Evolutionary conservation across 345 rosid species (phyloP), one percentile per base, ranked within the genome.

Genomic region (Rhizophora apiculata): DNA sequence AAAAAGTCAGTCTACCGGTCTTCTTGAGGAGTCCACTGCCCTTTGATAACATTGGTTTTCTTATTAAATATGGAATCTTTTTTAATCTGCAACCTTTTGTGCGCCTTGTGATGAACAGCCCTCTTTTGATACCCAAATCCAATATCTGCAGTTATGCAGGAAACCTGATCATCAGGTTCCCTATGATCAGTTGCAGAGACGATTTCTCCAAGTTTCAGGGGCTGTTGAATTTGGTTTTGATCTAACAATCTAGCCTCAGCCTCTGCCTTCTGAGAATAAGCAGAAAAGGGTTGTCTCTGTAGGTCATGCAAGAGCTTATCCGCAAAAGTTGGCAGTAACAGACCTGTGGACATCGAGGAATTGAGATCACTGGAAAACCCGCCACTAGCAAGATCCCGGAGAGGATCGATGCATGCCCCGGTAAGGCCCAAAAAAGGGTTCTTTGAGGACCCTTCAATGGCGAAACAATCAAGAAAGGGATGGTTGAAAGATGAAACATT

Each of bases 1-100:
- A 18, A 5, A 9, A 68, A 54, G 62, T 30, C 21, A 32, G 6
- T 26, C 19, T 46, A 86, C 91, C 69, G 76, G 74, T 90, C 96
- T 73, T 90, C 96, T 21, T 74, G 71, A 31, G 78, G 67, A 70
- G 86, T 82, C 94, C 96, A 90, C 55, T 85, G 94, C 16, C 94
- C 92, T 85, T 85, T 88, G 84, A 84, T 83, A 51, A 82, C 66
- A 30, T 34, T 36, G 48, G 49, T 11, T 66, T 77, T 82, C 74
- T 76, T 82, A 1, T n/a, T 18, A 63, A 65, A 20, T 68, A 68
- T 78, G 60, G 13, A 60, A 20, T 24, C 59, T 58, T 72, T 82
- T 29, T 63, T 78, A 21, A 53, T 19, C 11, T 65, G 75, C 21
- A 77, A 8, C 60, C 67, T 77, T 68, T 55, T 78, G 56, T 68